Conservation (phyloP, 1,284 basidiomycete species). For the Porodaedalea pini region DNA sequence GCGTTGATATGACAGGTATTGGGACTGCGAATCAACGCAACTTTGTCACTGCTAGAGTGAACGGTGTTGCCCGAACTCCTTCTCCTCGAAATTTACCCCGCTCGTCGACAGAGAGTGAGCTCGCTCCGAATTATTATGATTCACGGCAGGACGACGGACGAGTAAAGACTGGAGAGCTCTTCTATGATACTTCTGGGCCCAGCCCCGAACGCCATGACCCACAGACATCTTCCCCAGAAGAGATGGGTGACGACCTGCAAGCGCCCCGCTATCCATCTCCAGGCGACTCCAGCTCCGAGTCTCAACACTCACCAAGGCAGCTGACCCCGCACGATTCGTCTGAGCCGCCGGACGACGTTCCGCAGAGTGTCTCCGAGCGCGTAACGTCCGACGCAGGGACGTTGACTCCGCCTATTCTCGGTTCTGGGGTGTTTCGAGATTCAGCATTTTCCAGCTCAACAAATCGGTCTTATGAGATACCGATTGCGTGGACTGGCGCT, state of each 20-base stretch:
- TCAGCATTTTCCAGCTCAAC: constrained; percentile 49
- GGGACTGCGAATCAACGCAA: constrained; percentile 39
- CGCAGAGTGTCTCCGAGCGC: constrained; percentile 10
- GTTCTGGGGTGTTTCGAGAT: constrained; percentile 37
- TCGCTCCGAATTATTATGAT: not conserved
- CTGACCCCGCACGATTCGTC: constrained; percentile 6
- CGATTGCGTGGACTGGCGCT: constrained; percentile 51
- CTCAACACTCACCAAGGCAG: constrained; percentile 8
- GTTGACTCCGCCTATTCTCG: constrained; percentile 41
- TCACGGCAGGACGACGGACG: not conserved
- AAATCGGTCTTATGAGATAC: constrained; percentile 41
- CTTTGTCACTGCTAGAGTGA: not conserved
- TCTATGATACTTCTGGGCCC: constrained; percentile 14
- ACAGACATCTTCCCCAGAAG: not conserved
- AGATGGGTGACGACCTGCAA: not conserved
- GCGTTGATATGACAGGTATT: constrained; percentile 61
- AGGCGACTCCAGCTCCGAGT: constrained; percentile 10
- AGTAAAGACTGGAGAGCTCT: constrained; percentile 17
- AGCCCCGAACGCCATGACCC: not conserved
- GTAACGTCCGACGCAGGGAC: constrained; percentile 24
- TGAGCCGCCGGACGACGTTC: constrained; percentile 12
- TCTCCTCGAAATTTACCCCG: not conserved
- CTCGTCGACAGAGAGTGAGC: constrained; percentile 18
- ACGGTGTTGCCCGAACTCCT: not conserved
- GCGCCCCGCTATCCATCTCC: not conserved